Conservation (phyloP, 768 basidiomycete genomes). For the Lactarius hengduanensis region DNA sequence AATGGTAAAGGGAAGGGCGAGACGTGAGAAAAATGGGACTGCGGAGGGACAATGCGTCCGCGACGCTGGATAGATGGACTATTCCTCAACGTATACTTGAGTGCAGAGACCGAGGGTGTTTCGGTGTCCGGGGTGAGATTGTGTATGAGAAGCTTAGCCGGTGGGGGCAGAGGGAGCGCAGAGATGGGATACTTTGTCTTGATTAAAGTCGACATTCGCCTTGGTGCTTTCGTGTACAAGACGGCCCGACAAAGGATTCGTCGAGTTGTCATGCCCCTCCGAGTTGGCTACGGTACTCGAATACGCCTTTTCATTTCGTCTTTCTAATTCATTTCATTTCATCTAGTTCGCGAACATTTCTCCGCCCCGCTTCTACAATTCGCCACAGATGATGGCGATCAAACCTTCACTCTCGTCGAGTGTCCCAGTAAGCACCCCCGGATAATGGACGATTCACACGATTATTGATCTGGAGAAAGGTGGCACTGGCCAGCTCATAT, state of each 20-base stretch:
- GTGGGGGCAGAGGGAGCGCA: constrained; percentile 50
- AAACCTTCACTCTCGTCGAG: constrained; percentile 81
- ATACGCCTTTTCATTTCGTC: neutral
- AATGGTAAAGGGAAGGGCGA: constrained; percentile 81
- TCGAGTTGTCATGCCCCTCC: constrained; percentile 26
- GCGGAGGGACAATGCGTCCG: constrained; percentile 53
- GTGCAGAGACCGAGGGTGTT: constrained; percentile 51
- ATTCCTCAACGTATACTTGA: constrained; percentile 49
- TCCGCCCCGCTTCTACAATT: constrained; percentile 90
- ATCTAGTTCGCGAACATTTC: constrained; percentile 81
- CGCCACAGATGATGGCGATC: constrained; percentile 60
- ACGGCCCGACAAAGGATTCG: neutral
- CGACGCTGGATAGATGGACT: constrained; percentile 70
- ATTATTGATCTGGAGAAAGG: constrained; percentile 42
- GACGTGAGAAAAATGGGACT: constrained; percentile 76
- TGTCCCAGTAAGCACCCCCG: constrained; percentile 66
- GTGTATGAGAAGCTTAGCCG: constrained; percentile 42
- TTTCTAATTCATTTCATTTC: neutral
- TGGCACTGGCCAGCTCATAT: constrained; percentile 83
- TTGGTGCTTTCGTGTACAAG: neutral
- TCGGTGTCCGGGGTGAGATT: constrained; percentile 59
- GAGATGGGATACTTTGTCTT: constrained; percentile 45
- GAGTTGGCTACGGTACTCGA: constrained; percentile 33
- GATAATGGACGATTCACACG: neutral
- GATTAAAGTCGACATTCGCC: constrained; percentile 27